Base-by-base conservation (phyloP, 2,329 filamentous ascomycete species). In the Talaromyces amestolkiae region DNA sequence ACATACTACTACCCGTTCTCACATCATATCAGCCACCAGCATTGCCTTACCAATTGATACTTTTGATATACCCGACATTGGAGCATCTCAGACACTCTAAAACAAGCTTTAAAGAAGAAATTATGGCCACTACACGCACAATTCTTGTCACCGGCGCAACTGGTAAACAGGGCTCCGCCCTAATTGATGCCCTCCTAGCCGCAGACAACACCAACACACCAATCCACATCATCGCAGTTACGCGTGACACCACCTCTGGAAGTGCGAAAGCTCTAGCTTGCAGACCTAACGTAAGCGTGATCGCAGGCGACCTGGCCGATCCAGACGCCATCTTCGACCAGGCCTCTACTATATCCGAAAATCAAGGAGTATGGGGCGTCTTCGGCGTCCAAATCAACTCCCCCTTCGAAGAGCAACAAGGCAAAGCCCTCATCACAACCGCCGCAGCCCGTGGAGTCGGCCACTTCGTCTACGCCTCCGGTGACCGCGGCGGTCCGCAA, bases 91-190 rank as follows among this genome's bases (percentile, higher is more conserved):
- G 39, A 43, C 15, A n/a, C 17, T 43, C 15, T 9, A 43, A 6
- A n/a, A 41, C 8, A 43, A n/a, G 17, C 8, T 9, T 8, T 10
- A 43, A 43, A 19, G 2, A 43, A 43, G 17, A 19, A 19, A 43
- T n/a, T 17, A 43, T 43, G 41, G 8, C 41, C 41, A 43, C 41
- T 6, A 43, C 41, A 43, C 41, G 13, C 9, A 61, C 59, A 61
- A 51, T 61, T n/a, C 59, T 61, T 49, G 19, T 61, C 59, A 61
- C 59, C n/a, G 59, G 59, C 59, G 59, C 59, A 51, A 61, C 59
- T 19, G 59, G 59, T n/a, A 61, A 61, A 19, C 59, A 51, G 7
- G 59, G 59, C 31, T 61, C 59, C 6, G 59, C 59, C 19, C 13
- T 61, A 1, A 61, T 61, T 24, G 59, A 61, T 33, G 59, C 59